These are phyloP conservation scores for Aspergillus floridensis DNA, from an alignment of 2,329 filamentous ascomycete species.

Conservation along the genomic window DNA sequence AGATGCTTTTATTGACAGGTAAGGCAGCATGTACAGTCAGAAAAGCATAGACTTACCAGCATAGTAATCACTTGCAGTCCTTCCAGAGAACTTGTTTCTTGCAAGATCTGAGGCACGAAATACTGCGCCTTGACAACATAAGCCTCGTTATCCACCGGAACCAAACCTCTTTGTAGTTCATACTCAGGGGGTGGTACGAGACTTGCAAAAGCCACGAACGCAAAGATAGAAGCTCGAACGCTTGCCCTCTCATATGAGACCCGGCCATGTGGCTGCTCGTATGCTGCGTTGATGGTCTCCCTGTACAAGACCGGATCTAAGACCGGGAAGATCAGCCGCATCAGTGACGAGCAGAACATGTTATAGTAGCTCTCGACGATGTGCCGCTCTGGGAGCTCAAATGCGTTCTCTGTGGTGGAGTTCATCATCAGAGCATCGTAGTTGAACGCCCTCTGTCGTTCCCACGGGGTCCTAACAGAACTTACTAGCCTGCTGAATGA, in stretches of 20 bases:
- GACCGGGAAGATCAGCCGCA: slow-evolving; percentile 50
- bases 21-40: too few relatives aligned
- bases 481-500: slow-evolving; percentile 29
- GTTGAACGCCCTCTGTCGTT: slow-evolving; percentile 30
- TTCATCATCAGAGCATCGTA: slow-evolving; percentile 22
- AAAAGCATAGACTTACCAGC: slow-evolving; percentile 42
- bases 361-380: slow-evolving; percentile 33
- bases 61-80: slow-evolving; percentile 49
- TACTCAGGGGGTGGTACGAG: slow-evolving; percentile 23
- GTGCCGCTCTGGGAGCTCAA: slow-evolving; percentile 38
- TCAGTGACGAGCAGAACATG: slow-evolving; percentile 33
- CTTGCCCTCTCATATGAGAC: slow-evolving; percentile 29
- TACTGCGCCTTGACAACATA: slow-evolving; percentile 44
- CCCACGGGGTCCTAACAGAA: slow-evolving; percentile 33
- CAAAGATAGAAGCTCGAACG: slow-evolving; percentile 49
- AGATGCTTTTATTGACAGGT: too few relatives aligned
- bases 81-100: slow-evolving; percentile 44
- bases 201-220: slow-evolving; percentile 46
- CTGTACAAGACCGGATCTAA: slow-evolving; percentile 49
- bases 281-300: slow-evolving; percentile 48
- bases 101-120: slow-evolving; percentile 44
- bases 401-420: slow-evolving; percentile 18
- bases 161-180: neutral
- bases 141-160: slow-evolving; percentile 40
- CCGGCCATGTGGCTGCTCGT: slow-evolving; percentile 27